Evolutionary conservation across 2,329 filamentous ascomycete species (phyloP), one percentile per base, ranked within the genome.

Genomic region (Claviceps pusilla): DNA sequence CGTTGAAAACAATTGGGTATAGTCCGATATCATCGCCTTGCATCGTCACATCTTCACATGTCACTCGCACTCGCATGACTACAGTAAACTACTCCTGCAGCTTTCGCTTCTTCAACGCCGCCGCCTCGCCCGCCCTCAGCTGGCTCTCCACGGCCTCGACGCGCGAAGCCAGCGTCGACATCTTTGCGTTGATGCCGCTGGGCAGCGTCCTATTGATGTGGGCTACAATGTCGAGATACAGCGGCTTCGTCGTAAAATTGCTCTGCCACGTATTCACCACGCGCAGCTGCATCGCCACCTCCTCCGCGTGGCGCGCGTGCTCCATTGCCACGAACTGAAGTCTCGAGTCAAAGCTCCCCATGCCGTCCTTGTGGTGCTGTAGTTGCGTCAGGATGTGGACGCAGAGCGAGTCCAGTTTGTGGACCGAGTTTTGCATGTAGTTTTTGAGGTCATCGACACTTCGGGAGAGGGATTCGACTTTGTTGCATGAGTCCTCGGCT

Each of bases 211-310:
- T 56, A 45, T 66, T 64, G 33, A 76, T 63, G 12, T 71, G 63
- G 1, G 63, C 62, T 4, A 73, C 58, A 9, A 78, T 73, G 1
- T 63, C 64, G 6, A 68, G 64, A 14, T 69, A 71, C 31, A 77
- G 63, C 2, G 64, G 59, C 48, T 67, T 71, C 1, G 75, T 73
- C 24, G 62, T 68, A 7, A 82, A 62, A 57, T 76, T 78, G 54
- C 72, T 73, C 56, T 72, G 79, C 56, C 76, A 76, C 0, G 56
- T 54, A 59, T 77, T 71, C 7, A 82, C 58, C 0, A 68, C 62
- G 24, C 59, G 60, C 4, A 76, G 37, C 48, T 71, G 63, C 43
- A 69, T 60, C 16, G 68, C 65, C 6, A 76, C 57, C 4, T 63
- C 61, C 0, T 67, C 63, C 19, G 54, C 7, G 45, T 51, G 45